These are phyloP conservation scores for Neodidymelliopsis sp. DNA, from an alignment of 2,329 filamentous ascomycete genomes.

Conservation along the genomic window DNA sequence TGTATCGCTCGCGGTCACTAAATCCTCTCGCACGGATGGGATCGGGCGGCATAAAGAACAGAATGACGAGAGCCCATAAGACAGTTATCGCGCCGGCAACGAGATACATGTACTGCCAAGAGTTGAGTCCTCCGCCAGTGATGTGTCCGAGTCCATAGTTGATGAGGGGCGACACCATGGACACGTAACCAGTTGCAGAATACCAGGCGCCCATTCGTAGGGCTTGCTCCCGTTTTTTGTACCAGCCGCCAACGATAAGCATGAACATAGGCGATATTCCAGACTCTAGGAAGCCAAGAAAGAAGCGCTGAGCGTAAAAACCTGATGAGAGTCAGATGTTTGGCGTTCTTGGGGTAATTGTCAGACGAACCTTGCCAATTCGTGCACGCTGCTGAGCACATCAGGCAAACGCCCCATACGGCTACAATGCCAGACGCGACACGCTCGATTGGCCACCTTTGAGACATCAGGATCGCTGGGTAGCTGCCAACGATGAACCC, in stretches of 20 bases:
- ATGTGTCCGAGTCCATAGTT: constrained; percentile 46
- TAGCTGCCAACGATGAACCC: constrained; percentile 60
- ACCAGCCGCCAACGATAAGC: constrained; percentile 58
- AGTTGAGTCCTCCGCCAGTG: constrained; percentile 25
- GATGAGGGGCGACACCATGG: constrained; percentile 35
- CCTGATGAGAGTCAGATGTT: constrained; percentile 24
- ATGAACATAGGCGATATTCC: constrained; percentile 63
- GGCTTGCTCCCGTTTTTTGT: constrained; percentile 66
- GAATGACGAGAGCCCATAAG: constrained; percentile 39
- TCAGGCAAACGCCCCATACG: constrained; percentile 56
- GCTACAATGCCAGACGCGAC: constrained; percentile 53
- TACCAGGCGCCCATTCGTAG: constrained; percentile 71
- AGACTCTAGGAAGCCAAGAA: constrained; percentile 63
- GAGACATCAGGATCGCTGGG: constrained; percentile 54
- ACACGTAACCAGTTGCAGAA: constrained; percentile 57
- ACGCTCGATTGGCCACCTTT: constrained; percentile 57
- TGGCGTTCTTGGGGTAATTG: too few species aligned
- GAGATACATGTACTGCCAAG: constrained; percentile 45
- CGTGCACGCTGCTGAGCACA: constrained; percentile 43
- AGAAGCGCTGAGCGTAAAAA: constrained; percentile 59
- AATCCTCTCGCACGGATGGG: constrained; percentile 50
- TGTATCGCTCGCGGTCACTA: constrained; percentile 48
- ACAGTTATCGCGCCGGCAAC: constrained; percentile 40
- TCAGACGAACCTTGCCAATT: constrained; percentile 51
- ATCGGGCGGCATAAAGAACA: constrained; percentile 52